These are phyloP conservation scores for Colletotrichum sp. DNA, from an alignment of 2,329 filamentous ascomycete genomes.

Conservation along the genomic window DNA sequence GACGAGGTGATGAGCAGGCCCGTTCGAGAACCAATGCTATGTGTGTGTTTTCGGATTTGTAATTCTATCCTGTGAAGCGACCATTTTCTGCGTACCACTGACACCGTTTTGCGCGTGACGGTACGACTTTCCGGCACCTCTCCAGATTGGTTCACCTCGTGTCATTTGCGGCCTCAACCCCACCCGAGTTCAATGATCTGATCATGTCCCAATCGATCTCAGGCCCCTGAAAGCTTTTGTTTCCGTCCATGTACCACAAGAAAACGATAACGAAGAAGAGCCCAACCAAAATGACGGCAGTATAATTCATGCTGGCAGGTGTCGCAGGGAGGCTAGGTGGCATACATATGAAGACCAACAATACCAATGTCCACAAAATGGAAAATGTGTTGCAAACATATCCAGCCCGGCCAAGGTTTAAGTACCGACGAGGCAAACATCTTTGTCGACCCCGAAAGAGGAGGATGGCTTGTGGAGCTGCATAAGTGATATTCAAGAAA, in stretches of 20 bases:
- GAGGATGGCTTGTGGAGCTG: conserved; percentile 30
- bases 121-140: not conserved
- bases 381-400: conserved; percentile 26
- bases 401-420: conserved; percentile 25
- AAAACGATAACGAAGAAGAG: not conserved
- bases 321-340: conserved; percentile 25
- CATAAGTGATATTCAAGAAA: conserved; percentile 33
- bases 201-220: not conserved
- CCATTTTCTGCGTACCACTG: not conserved
- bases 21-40: not conserved
- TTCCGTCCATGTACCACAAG: not conserved
- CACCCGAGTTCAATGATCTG: not conserved
- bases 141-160: not conserved
- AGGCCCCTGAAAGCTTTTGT: not conserved
- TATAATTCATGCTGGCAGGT: not conserved
- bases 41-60: not conserved
- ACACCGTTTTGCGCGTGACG: not conserved
- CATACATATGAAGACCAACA: conserved; percentile 28
- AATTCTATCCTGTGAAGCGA: not conserved
- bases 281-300: not conserved
- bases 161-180: not conserved
- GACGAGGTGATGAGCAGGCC: not conserved
- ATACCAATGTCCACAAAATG: conserved; percentile 20
- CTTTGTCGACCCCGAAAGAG: conserved; percentile 22
- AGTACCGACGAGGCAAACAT: conserved; percentile 21